These are phyloP conservation scores for Macrophomina phaseolina DNA, from an alignment of 2,329 filamentous ascomycete genomes.

Conservation along the genomic window DNA sequence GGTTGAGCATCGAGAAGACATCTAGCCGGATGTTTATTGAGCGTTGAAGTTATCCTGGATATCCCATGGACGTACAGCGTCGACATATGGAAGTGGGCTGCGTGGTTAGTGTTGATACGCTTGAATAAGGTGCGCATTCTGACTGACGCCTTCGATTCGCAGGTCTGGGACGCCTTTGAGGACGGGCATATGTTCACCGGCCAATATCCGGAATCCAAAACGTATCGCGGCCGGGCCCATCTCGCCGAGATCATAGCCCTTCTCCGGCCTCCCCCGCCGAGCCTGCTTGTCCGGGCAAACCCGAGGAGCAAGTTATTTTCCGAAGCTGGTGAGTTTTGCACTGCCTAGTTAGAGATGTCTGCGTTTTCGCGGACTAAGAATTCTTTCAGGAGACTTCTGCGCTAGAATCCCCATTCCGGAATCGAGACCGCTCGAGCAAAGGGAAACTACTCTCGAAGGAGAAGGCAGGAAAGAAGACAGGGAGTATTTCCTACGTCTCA, in stretches of 20 bases:
- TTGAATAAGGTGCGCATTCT: background rate
- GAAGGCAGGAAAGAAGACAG: constrained; percentile 37
- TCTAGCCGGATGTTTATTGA: constrained; percentile 45
- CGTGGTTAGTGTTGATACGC: constrained; percentile 37
- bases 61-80: constrained; percentile 43
- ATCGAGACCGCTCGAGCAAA: constrained; percentile 26
- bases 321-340: constrained; percentile 29
- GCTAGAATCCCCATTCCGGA: constrained; percentile 29
- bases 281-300: constrained; percentile 30
- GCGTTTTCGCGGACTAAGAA: background rate
- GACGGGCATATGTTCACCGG: constrained; percentile 40
- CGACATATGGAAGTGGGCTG: constrained; percentile 49
- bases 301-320: constrained; percentile 31
- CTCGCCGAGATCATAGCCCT: constrained; percentile 37
- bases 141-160: background rate
- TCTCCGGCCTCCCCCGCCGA: constrained; percentile 33
- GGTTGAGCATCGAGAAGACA: constrained; percentile 35
- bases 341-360: background rate
- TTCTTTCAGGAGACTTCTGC: constrained; percentile 8
- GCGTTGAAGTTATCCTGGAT: constrained; percentile 46
- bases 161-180: constrained; percentile 49
- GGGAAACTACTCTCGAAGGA: constrained; percentile 34
- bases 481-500: constrained; percentile 38
- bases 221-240: constrained; percentile 37
- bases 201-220: constrained; percentile 31